phyloP scores from a whole-genome alignment of 2,329 filamentous ascomycete genomes.

The Neofusicoccum umdonicola region DNA sequence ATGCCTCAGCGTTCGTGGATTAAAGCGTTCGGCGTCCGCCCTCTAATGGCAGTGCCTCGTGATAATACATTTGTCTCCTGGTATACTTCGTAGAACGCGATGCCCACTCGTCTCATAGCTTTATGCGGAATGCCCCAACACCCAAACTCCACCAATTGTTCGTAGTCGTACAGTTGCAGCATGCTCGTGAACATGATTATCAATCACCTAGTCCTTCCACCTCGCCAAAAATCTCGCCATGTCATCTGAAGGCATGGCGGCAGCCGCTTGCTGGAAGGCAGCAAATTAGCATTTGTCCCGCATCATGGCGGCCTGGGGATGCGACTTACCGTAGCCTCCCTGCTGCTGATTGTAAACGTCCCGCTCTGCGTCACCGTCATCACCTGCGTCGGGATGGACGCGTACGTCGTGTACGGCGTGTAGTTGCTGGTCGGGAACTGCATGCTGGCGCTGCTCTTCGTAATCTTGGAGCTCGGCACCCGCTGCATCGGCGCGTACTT shows the following conservation, averaged over 20 bases:
- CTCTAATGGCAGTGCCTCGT: background rate
- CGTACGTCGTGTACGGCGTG: constrained; percentile 46
- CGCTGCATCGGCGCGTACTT: constrained; percentile 63
- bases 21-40: background rate
- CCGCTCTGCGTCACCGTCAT: constrained; percentile 53
- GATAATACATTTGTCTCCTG: background rate
- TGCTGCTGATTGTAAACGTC: constrained; percentile 52
- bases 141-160: background rate
- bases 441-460: constrained; percentile 49
- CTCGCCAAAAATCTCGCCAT: constrained; percentile 58
- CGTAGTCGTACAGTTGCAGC: background rate
- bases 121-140: background rate
- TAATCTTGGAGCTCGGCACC: constrained; percentile 59
- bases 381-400: constrained; percentile 36
- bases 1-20: background rate
- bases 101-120: background rate
- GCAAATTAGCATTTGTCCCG: background rate
- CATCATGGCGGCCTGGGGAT: background rate
- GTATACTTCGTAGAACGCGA: background rate
- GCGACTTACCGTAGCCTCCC: constrained; percentile 58
- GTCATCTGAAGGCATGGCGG: constrained; percentile 49
- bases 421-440: constrained; percentile 57
- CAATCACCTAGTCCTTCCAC: constrained; percentile 54
- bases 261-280: constrained; percentile 39
- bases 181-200: no score